Conservation (phyloP, 2,329 filamentous ascomycete species). For the Verticillium klebahnii region DNA sequence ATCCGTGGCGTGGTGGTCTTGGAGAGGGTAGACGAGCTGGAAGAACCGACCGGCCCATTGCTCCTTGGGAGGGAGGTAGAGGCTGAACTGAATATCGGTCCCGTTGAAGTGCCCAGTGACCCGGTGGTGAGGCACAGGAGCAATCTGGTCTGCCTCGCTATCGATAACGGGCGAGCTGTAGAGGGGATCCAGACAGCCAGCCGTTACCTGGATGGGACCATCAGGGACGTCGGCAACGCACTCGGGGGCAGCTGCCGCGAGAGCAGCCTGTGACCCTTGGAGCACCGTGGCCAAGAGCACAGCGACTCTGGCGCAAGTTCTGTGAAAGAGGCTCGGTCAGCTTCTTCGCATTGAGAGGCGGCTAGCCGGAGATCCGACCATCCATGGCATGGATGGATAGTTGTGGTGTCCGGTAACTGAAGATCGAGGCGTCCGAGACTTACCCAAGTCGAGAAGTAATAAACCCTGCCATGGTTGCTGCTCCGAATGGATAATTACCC, state of each 20-base stretch:
- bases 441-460: no score
- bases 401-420: no score
- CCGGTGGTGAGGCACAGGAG: slow-evolving; percentile 9
- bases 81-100: slow-evolving; percentile 15
- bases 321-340: no score
- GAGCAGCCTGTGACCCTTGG: no score
- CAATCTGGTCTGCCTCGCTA: slow-evolving; percentile 3
- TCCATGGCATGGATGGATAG: no score
- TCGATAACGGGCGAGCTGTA: slow-evolving; percentile 11
- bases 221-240: not conserved
- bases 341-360: no score
- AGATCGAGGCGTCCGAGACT: no score
- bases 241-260: not conserved
- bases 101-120: slow-evolving; percentile 13
- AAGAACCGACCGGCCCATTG: slow-evolving; percentile 15
- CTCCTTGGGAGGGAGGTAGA: slow-evolving; percentile 15
- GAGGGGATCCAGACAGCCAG: slow-evolving; percentile 6
- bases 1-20: slow-evolving; percentile 11
- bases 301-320: no score
- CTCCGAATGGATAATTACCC: no score
- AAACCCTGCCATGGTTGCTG: no score
- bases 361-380: no score
- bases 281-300: no score
- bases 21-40: slow-evolving; percentile 13
- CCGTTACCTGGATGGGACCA: not conserved